A percentile compares a stretch with the other conserved stretches of the same genome.
phyloP scores from a whole-genome alignment of 192 early-diverging fungal species.

The Phlyctochytrium arcticum region DNA sequence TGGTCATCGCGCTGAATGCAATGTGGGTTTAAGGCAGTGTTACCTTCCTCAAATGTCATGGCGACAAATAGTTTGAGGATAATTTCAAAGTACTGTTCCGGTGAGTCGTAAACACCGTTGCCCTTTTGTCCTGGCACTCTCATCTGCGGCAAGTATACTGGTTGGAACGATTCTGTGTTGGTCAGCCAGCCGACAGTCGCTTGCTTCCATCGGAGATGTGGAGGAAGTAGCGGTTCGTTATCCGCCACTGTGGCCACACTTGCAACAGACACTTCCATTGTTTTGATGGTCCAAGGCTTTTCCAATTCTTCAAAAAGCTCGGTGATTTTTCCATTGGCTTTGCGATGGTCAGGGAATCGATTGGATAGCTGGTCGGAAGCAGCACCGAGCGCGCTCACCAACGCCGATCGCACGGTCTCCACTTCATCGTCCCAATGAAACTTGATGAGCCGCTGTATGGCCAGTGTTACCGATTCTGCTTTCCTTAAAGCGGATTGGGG shows the following conservation, averaged over 20 bases:
- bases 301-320: conserved; percentile 26
- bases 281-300: conserved; percentile 33
- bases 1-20: conserved; percentile 9
- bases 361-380: conserved; percentile 16
- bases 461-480: no score
- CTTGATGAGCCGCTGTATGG: conserved; percentile 28
- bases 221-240: neutral
- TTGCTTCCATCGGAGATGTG: neutral
- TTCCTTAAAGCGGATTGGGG: no score
- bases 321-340: conserved; percentile 16
- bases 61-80: conserved; percentile 23
- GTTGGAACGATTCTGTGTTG: conserved; percentile 21
- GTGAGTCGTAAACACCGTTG: conserved; percentile 11
- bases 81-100: conserved; percentile 31
- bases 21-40: conserved; percentile 19
- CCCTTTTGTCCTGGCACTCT: neutral
- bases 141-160: conserved; percentile 24
- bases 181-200: conserved; percentile 30
- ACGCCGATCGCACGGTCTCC: conserved; percentile 4
- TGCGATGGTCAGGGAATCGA: no score
- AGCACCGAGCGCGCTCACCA: conserved; percentile 3
- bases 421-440: conserved; percentile 23
- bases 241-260: conserved; percentile 9
- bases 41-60: conserved; percentile 31
- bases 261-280: neutral